phyloP scores from a whole-genome alignment of 2,329 filamentous ascomycete species.

The Trichoderma aggressivum region DNA sequence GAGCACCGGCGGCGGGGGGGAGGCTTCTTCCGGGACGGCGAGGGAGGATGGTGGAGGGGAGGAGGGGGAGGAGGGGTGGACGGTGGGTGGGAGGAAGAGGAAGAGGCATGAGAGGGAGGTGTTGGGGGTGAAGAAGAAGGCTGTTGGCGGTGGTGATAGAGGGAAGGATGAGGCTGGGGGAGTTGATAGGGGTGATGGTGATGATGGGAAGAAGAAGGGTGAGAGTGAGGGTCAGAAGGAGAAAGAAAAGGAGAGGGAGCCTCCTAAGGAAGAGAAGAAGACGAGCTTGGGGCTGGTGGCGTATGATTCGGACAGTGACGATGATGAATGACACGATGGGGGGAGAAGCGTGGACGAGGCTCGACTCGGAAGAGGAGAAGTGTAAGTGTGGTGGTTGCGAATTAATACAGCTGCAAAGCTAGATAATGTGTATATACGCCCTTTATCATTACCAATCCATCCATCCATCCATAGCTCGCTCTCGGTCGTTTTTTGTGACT shows the following conservation, averaged over 20 bases:
- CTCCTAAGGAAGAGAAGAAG: constrained; percentile 21
- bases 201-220: not conserved
- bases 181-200: not conserved
- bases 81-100: constrained; percentile 35
- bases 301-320: constrained; percentile 55
- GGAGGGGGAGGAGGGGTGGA: constrained; percentile 33
- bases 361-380: not conserved
- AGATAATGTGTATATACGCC: constrained; percentile 16
- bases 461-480: not conserved
- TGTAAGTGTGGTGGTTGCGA: not conserved
- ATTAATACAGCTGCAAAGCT: constrained; percentile 16
- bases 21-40: constrained; percentile 22
- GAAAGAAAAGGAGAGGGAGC: constrained; percentile 26
- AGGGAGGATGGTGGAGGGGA: constrained; percentile 26
- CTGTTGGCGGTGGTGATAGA: constrained; percentile 20
- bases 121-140: constrained; percentile 32
- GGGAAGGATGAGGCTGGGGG: constrained; percentile 15
- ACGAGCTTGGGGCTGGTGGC: constrained; percentile 45
- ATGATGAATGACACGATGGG: constrained; percentile 34
- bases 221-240: constrained; percentile 18
- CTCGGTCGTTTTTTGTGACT: not conserved
- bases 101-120: constrained; percentile 36
- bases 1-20: constrained; percentile 23
- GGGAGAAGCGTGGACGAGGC: not conserved
- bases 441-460: constrained; percentile 4